Percentiles rank a stretch among this genome's conserved stretches.
These are phyloP conservation scores for Erythrobasidium hasegawianum DNA, from an alignment of 1,284 basidiomycete genomes.

Conservation along the genomic window DNA sequence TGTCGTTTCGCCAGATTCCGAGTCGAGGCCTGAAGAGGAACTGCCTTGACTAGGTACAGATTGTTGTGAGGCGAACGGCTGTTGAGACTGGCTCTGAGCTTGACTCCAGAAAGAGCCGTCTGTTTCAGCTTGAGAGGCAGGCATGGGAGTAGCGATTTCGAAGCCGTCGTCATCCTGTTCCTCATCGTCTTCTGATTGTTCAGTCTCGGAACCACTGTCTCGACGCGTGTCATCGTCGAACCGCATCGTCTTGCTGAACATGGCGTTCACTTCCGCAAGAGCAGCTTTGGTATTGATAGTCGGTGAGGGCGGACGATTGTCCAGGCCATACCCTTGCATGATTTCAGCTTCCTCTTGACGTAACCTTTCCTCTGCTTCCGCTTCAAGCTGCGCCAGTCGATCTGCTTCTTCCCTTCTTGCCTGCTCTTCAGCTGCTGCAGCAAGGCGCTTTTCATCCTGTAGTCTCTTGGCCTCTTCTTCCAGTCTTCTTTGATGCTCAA, in stretches of 20 bases:
- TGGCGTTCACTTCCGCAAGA: slow-evolving; percentile 83
- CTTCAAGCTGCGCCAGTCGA: not conserved
- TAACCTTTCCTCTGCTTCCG: slow-evolving; percentile 2
- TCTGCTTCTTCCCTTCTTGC: not conserved
- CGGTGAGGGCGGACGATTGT: slow-evolving; percentile 58
- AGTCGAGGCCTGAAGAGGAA: slow-evolving; percentile 13
- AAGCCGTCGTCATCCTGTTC: slow-evolving; percentile 6
- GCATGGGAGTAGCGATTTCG: slow-evolving; percentile 10
- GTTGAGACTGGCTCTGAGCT: slow-evolving; percentile 26
- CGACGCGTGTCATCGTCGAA: slow-evolving; percentile 52
- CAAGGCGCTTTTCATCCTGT: not conserved
- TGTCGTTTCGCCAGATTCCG: slow-evolving; percentile 28
- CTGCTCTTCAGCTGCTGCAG: not conserved
- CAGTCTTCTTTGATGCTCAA: not conserved
- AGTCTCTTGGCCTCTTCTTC: not conserved
- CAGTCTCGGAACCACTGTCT: slow-evolving; percentile 42
- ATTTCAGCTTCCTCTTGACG: slow-evolving; percentile 2
- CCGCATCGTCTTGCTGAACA: slow-evolving; percentile 74
- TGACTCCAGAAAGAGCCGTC: slow-evolving; percentile 35
- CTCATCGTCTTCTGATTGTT: slow-evolving; percentile 35
- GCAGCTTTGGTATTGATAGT: slow-evolving; percentile 87
- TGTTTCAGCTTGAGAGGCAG: slow-evolving; percentile 31
- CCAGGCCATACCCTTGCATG: not conserved
- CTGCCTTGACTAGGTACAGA: slow-evolving; percentile 28
- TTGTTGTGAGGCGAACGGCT: slow-evolving; percentile 22